These are phyloP conservation scores for Cornus controversa DNA, from an alignment of 148 eudicot species.

Conservation along the genomic window DNA sequence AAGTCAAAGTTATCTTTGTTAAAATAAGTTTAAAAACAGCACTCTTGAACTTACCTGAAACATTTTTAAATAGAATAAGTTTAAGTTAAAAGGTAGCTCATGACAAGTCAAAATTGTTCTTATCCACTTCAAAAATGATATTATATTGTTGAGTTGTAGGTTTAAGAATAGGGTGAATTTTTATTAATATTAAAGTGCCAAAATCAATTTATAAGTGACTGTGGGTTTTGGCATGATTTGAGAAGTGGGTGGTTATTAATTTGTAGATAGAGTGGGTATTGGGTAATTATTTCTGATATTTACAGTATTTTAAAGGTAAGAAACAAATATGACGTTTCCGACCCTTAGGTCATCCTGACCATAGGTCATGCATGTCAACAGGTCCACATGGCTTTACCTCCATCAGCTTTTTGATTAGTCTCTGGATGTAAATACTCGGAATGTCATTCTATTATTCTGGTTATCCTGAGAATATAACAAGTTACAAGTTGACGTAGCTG, in stretches of 20 bases:
- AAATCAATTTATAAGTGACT: neutral
- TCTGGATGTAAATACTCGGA: neutral
- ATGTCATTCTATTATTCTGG: conserved; percentile 17
- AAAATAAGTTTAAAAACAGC: too few relatives aligned
- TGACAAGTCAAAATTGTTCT: neutral
- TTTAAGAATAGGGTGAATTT: neutral
- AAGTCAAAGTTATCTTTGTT: neutral
- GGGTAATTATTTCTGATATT: neutral
- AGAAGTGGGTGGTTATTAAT: neutral
- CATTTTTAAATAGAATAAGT: neutral
- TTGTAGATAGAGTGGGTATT: neutral
- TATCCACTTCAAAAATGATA: neutral
- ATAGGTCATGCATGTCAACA: neutral
- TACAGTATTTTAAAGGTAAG: neutral
- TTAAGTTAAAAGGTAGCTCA: too few relatives aligned
- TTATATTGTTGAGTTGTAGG: neutral
- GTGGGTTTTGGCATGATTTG: neutral
- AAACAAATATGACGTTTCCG: neutral
- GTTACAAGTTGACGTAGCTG: conserved; percentile 14
- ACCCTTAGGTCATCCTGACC: neutral
- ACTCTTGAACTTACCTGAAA: too few relatives aligned
- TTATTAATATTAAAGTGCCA: neutral
- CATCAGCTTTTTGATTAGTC: neutral
- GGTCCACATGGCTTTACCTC: neutral
- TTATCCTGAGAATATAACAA: conserved; percentile 11